Percentiles rank a stretch among this genome's conserved stretches.
Evolutionary conservation across 768 basidiomycete species (phyloP).

Genomic region (Mycena amicta): DNA sequence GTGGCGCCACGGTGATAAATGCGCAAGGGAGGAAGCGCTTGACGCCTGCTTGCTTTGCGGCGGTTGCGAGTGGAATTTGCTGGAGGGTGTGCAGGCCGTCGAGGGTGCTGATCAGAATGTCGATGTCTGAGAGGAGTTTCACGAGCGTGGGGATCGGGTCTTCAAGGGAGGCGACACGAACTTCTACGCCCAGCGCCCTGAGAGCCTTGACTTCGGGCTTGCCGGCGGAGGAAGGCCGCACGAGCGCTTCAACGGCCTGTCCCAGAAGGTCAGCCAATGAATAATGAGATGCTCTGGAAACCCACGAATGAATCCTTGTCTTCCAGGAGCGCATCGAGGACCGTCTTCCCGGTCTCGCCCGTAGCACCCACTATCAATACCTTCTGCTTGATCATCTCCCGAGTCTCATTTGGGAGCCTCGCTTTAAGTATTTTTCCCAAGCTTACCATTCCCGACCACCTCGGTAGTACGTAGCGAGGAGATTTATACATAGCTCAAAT

Average conservation of each 20-base stretch:
- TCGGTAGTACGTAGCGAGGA: no score
- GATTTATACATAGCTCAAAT: no score
- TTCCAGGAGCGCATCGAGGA: not conserved
- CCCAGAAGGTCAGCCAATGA: no score
- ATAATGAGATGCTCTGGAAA: no score
- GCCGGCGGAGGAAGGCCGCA: not conserved
- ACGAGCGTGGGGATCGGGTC: not conserved
- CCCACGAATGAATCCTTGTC: not conserved
- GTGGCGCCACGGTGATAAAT: constrained; percentile 1
- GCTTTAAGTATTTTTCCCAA: no score
- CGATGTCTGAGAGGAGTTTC: not conserved
- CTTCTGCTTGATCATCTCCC: not conserved
- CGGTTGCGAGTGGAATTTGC: constrained; percentile 1
- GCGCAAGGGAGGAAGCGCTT: constrained; percentile 3
- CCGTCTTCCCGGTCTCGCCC: not conserved
- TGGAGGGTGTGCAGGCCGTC: not conserved
- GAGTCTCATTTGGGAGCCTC: not conserved
- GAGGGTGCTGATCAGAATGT: constrained; percentile 7
- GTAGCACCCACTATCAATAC: not conserved
- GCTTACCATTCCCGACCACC: no score
- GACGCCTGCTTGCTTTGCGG: not conserved
- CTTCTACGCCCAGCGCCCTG: not conserved
- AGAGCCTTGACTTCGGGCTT: not conserved
- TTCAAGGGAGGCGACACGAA: not conserved
- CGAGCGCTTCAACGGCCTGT: constrained; percentile 1